phyloP scores from a whole-genome alignment of 345 rosid species.

The Punica granatum region DNA sequence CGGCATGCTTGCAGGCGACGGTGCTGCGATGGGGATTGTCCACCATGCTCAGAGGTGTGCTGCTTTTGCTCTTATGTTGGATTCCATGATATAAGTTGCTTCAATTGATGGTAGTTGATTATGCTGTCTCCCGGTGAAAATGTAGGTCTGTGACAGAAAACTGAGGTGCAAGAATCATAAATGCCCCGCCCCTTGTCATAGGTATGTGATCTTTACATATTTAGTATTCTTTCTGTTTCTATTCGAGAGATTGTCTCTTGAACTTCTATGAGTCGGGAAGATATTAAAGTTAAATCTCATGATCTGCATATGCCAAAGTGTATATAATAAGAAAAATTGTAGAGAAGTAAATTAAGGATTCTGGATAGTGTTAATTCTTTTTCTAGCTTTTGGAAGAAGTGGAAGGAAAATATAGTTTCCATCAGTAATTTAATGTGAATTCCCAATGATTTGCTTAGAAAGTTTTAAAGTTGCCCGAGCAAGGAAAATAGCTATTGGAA shows the following conservation, averaged over 20 bases:
- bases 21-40: constrained; percentile 92
- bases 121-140: constrained; percentile 6
- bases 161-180: constrained; percentile 87
- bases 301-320: background rate
- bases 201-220: constrained; percentile 29
- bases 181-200: constrained; percentile 88
- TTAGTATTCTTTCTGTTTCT: background rate
- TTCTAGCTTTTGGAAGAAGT: background rate
- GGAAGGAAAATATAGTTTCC: background rate
- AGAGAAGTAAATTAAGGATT: background rate
- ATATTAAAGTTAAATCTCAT: background rate
- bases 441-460: background rate
- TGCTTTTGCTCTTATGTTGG: background rate
- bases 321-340: background rate
- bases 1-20: constrained; percentile 90
- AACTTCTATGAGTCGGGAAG: background rate
- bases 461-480: background rate
- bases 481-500: no score
- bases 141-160: constrained; percentile 70
- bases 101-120: constrained; percentile 8
- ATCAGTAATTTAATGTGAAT: background rate
- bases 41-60: constrained; percentile 77
- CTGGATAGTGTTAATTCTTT: background rate
- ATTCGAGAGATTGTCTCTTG: background rate
- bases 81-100: background rate